Evolutionary conservation across 257 asterid genomes (phyloP).

Genomic region (Ilex asprella): DNA sequence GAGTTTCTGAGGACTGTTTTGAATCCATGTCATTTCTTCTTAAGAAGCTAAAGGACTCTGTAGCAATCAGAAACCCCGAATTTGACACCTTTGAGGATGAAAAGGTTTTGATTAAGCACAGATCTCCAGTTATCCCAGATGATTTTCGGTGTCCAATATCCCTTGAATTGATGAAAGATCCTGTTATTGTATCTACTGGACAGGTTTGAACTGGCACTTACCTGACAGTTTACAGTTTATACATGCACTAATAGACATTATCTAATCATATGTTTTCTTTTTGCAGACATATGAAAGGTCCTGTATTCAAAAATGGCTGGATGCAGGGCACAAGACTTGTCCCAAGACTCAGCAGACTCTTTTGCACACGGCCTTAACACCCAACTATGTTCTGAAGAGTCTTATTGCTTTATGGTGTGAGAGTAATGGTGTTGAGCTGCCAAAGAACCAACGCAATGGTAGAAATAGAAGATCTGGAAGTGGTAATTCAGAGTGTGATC

Average conservation of each 20-base stretch:
- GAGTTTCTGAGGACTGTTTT: conserved; percentile 65
- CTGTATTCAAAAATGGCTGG: conserved; percentile 93
- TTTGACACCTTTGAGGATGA: conserved; percentile 51
- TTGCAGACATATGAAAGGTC: conserved; percentile 89
- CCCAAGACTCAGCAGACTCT: conserved; percentile 94
- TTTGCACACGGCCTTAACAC: conserved; percentile 87
- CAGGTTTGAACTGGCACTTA: conserved; percentile 48
- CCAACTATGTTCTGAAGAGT: conserved; percentile 92
- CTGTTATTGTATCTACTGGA: conserved; percentile 96
- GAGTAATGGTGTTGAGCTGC: conserved; percentile 87
- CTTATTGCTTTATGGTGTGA: conserved; percentile 94
- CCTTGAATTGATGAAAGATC: conserved; percentile 97
- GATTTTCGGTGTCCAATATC: conserved; percentile 98
- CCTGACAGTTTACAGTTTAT: conserved; percentile 8
- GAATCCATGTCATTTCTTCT: conserved; percentile 75
- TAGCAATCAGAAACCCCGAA: conserved; percentile 47
- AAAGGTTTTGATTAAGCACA: conserved; percentile 51
- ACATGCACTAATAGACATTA: not conserved
- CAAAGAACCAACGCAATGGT: conserved; percentile 61
- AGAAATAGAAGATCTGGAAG: conserved; percentile 46
- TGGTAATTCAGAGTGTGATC: conserved; percentile 76
- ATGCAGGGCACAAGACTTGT: conserved; percentile 94
- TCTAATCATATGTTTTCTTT: conserved; percentile 2
- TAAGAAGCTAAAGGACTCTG: conserved; percentile 66
- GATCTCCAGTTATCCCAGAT: conserved; percentile 92